Evolutionary conservation across 495 filamentous ascomycete genomes (phyloP).

Genomic region (Penicillium salamii): DNA sequence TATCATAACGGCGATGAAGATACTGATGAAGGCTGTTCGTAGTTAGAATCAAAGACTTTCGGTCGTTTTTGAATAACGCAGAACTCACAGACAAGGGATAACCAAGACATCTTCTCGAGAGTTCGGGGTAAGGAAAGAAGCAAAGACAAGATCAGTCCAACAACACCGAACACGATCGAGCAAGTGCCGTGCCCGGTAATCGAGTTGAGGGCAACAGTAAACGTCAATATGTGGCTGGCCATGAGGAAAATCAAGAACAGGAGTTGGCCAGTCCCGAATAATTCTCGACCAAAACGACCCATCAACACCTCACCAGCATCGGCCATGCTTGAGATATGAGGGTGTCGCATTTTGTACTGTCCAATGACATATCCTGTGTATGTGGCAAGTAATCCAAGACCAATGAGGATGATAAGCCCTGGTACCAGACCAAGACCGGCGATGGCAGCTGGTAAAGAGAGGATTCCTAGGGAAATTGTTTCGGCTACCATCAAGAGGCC

Average conservation of each 20-base stretch:
- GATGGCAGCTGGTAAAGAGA: conserved; percentile 54
- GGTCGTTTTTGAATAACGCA: too few relatives aligned
- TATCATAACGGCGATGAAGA: conserved; percentile 60
- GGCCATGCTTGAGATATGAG: conserved; percentile 59
- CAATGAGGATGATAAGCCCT: conserved; percentile 45
- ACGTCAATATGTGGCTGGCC: conserved; percentile 66
- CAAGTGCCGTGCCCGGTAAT: conserved; percentile 59
- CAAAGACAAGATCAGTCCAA: conserved; percentile 58
- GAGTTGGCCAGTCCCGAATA: conserved; percentile 54
- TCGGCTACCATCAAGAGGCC: conserved; percentile 49
- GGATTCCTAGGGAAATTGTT: conserved; percentile 56
- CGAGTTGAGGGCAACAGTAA: conserved; percentile 64
- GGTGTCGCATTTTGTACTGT: conserved; percentile 62
- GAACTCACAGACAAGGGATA: conserved; percentile 27
- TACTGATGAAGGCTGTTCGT: conserved; percentile 53
- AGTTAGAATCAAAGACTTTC: conserved; percentile 17
- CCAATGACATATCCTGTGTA: conserved; percentile 68
- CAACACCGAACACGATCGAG: conserved; percentile 59
- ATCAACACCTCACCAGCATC: conserved; percentile 63
- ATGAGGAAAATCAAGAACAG: conserved; percentile 66
- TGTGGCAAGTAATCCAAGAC: conserved; percentile 58
- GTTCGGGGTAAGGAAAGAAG: conserved; percentile 60
- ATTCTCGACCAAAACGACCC: conserved; percentile 55
- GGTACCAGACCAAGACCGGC: conserved; percentile 56
- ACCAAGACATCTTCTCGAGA: conserved; percentile 48